phyloP scores from a whole-genome alignment of 1,139 yeast species.

The Yamadazyma friedrichii region DNA sequence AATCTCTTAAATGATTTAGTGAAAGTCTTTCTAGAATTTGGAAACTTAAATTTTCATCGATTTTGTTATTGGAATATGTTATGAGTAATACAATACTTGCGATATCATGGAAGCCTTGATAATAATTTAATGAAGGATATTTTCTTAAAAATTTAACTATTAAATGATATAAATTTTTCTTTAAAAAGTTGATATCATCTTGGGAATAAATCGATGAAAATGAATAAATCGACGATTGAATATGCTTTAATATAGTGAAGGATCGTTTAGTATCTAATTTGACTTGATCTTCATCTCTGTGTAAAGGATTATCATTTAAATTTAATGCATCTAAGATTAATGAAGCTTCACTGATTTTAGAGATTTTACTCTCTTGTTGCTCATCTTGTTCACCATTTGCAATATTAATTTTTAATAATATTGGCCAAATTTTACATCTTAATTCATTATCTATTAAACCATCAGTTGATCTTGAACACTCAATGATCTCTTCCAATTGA shows the following conservation, averaged over 20 bases:
- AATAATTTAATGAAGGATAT: slow-evolving; percentile 67
- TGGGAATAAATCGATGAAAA: slow-evolving; percentile 36
- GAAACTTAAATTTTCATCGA: slow-evolving; percentile 42
- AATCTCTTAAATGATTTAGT: slow-evolving; percentile 71
- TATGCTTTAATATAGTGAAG: slow-evolving; percentile 44
- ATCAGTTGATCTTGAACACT: slow-evolving; percentile 42
- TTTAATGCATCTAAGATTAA: slow-evolving; percentile 16
- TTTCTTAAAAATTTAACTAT: slow-evolving; percentile 57
- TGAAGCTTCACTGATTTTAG: slow-evolving; percentile 4
- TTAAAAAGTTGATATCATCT: slow-evolving; percentile 33
- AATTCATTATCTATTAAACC: slow-evolving; percentile 46
- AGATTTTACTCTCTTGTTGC: background rate
- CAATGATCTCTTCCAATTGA: slow-evolving; percentile 28
- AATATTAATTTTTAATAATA: slow-evolving; percentile 21
- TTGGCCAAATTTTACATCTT: slow-evolving; percentile 50
- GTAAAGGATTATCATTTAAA: slow-evolving; percentile 39
- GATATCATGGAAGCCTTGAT: slow-evolving; percentile 92
- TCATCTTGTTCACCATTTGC: background rate
- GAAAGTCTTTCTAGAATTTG: slow-evolving; percentile 57
- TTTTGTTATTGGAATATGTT: slow-evolving; percentile 28
- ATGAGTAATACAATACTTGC: slow-evolving; percentile 67
- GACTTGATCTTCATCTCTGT: slow-evolving; percentile 78
- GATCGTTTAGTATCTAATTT: slow-evolving; percentile 73
- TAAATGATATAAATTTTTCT: slow-evolving; percentile 43
- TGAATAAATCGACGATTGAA: slow-evolving; percentile 21